Evolutionary conservation across 2,329 filamentous ascomycete species (phyloP).

Genomic region (Pseudocercospora fuligena): DNA sequence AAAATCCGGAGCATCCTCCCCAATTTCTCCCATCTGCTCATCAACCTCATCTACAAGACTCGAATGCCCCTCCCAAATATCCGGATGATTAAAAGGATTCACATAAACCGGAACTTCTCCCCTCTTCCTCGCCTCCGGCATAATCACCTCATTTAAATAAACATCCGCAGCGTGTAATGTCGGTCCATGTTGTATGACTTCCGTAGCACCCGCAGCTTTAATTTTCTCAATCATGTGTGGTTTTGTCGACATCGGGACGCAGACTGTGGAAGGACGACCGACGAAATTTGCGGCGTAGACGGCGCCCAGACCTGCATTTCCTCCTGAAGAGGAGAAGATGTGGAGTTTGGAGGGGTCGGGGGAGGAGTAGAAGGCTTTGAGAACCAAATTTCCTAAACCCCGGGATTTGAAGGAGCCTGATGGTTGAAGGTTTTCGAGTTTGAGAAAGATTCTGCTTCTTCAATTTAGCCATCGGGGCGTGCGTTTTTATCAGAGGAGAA

Average conservation of each 20-base stretch:
- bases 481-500: slow-evolving; percentile 8
- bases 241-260: slow-evolving; percentile 70
- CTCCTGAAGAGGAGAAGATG: slow-evolving; percentile 81
- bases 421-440: slow-evolving; percentile 83
- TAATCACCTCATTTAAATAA: slow-evolving; percentile 64
- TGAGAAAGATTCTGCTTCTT: slow-evolving; percentile 76
- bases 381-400: slow-evolving; percentile 71
- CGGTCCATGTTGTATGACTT: slow-evolving; percentile 70
- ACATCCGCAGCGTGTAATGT: slow-evolving; percentile 73
- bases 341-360: slow-evolving; percentile 46
- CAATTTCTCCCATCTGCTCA: slow-evolving; percentile 45
- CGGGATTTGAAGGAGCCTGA: slow-evolving; percentile 85
- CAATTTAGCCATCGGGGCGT: slow-evolving; percentile 33
- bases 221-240: slow-evolving; percentile 75
- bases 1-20: slow-evolving; percentile 61
- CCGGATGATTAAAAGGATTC: slow-evolving; percentile 70
- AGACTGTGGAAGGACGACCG: slow-evolving; percentile 71
- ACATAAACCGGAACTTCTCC: slow-evolving; percentile 65
- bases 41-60: slow-evolving; percentile 61
- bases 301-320: slow-evolving; percentile 84
- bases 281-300: slow-evolving; percentile 73
- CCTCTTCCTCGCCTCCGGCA: slow-evolving; percentile 46
- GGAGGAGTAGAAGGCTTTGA: slow-evolving; percentile 36
- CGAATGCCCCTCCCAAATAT: slow-evolving; percentile 69
- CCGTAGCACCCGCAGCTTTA: slow-evolving; percentile 65